These are phyloP conservation scores for Sordariomycetes sp. DNA, from an alignment of 2,329 filamentous ascomycete species.

Conservation along the genomic window DNA sequence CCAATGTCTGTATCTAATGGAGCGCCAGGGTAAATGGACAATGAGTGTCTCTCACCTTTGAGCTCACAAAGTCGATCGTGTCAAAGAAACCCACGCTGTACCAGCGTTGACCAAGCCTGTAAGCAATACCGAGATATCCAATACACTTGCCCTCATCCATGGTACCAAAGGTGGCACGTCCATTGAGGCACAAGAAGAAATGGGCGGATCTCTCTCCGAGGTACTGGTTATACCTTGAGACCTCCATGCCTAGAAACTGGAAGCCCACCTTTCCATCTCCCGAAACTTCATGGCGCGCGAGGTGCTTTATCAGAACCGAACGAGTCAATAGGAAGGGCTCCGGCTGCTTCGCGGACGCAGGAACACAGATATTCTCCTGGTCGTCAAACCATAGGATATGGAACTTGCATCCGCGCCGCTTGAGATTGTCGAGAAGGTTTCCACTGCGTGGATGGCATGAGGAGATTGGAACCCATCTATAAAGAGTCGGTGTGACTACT, in stretches of 20 bases:
- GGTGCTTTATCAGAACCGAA: conserved; percentile 50
- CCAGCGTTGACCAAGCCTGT: conserved; percentile 37
- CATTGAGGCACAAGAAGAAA: conserved; percentile 59
- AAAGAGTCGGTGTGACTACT: not conserved
- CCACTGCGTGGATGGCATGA: conserved; percentile 56
- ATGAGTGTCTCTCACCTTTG: conserved; percentile 31
- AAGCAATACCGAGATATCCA: conserved; percentile 15
- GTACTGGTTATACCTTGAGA: conserved; percentile 39
- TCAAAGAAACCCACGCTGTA: conserved; percentile 53
- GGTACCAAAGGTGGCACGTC: conserved; percentile 16
- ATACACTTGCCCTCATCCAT: conserved; percentile 19
- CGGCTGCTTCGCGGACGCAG: conserved; percentile 23
- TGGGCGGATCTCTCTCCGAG: conserved; percentile 40
- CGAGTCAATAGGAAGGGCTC: conserved; percentile 43
- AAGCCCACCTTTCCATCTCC: conserved; percentile 13
- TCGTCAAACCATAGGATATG: conserved; percentile 56
- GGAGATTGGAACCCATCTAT: conserved; percentile 54
- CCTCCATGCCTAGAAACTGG: conserved; percentile 31
- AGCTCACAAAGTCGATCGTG: conserved; percentile 47
- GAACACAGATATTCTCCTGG: conserved; percentile 41
- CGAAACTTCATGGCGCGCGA: conserved; percentile 16
- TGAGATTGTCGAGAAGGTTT: conserved; percentile 50
- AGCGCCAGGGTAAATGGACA: not conserved
- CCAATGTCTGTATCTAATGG: not conserved
- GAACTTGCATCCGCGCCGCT: conserved; percentile 54